These are phyloP conservation scores for Ceratopteris richardii DNA, from an alignment of 75 land plant species.

Conservation along the genomic window DNA sequence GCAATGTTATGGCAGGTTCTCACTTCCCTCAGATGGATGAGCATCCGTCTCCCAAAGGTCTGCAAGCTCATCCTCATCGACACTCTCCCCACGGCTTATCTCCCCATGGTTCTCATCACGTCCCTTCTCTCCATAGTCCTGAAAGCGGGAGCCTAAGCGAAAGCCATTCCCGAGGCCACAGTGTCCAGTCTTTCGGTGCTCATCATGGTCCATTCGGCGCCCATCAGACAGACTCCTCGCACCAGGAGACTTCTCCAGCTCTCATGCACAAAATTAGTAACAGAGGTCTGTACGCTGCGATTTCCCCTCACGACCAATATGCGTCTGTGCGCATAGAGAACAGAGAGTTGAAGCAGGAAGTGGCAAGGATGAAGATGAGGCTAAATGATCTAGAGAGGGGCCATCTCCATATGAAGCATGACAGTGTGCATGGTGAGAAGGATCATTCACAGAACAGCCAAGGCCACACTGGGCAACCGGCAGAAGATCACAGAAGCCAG, in stretches of 20 bases:
- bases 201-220: no score
- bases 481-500: no score
- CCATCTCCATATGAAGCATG: slow-evolving; percentile 74
- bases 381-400: slow-evolving; percentile 87
- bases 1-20: slow-evolving; percentile 49
- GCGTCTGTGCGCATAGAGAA: slow-evolving; percentile 89
- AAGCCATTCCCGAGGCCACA: neutral
- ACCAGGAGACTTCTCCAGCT: no score
- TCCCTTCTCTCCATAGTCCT: neutral
- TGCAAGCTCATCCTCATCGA: no score
- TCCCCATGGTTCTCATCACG: neutral
- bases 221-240: no score
- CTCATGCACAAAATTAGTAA: slow-evolving; percentile 20
- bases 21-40: slow-evolving; percentile 6
- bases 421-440: slow-evolving; percentile 44
- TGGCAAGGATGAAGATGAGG: slow-evolving; percentile 78
- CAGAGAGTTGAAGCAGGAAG: slow-evolving; percentile 85
- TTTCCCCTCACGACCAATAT: slow-evolving; percentile 86
- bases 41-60: no score
- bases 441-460: no score
- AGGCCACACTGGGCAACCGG: no score
- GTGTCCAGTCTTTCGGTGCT: no score
- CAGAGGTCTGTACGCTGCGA: slow-evolving; percentile 52
- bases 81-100: no score
- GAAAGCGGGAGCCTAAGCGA: neutral